Conservation (phyloP, 495 filamentous ascomycete species). For the Hypoxylon cercidicola region DNA sequence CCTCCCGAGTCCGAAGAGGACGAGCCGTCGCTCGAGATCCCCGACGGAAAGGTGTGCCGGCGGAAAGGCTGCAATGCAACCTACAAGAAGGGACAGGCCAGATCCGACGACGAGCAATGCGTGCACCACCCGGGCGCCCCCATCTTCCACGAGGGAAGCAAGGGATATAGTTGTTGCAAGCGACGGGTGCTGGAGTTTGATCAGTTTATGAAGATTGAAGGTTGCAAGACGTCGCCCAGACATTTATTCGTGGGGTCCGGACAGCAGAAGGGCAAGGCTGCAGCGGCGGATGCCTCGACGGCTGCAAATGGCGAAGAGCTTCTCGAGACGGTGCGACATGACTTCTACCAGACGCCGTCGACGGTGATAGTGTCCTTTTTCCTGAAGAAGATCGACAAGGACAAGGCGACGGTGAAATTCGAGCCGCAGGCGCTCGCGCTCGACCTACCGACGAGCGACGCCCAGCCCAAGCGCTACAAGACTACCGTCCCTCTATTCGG, state of each 20-base stretch:
- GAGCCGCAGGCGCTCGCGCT: conserved; percentile 66
- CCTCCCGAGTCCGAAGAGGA: conserved; percentile 87
- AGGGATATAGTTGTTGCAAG: conserved; percentile 98
- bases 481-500: conserved; percentile 79
- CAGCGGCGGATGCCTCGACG: conserved; percentile 47
- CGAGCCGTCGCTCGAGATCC: conserved; percentile 75
- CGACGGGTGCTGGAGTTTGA: conserved; percentile 94
- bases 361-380: conserved; percentile 92
- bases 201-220: conserved; percentile 94
- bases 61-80: conserved; percentile 74
- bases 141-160: conserved; percentile 96
- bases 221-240: conserved; percentile 81
- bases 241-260: conserved; percentile 90
- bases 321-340: conserved; percentile 77
- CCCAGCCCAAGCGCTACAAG: conserved; percentile 79
- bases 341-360: conserved; percentile 93
- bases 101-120: conserved; percentile 78
- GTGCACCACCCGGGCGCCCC: conserved; percentile 86
- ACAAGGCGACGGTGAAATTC: conserved; percentile 76
- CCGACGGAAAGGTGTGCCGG: conserved; percentile 78
- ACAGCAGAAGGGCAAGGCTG: conserved; percentile 65
- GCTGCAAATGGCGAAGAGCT: conserved; percentile 64
- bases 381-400: conserved; percentile 95
- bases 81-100: conserved; percentile 67
- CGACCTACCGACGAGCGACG: conserved; percentile 84